These are phyloP conservation scores for Pseudogymnoascus sp. DNA, from an alignment of 2,329 filamentous ascomycete species.

Conservation along the genomic window DNA sequence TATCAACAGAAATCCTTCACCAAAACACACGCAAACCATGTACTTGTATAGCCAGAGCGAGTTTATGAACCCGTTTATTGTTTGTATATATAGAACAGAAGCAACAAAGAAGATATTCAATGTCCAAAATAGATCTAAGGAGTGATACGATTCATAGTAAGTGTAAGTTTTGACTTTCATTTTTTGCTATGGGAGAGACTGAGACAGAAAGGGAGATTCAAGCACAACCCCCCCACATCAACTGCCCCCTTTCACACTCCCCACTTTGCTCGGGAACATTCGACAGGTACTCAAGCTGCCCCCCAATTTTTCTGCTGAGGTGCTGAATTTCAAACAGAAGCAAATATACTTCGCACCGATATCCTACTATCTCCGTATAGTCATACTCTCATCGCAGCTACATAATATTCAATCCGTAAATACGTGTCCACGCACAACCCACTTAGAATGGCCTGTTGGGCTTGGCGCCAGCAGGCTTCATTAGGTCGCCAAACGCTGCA, in stretches of 20 bases:
- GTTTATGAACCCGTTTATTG: background rate
- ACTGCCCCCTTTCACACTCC: background rate
- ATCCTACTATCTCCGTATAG: background rate
- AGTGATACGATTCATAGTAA: background rate
- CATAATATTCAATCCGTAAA: slow-evolving; percentile 5
- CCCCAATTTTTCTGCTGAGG: background rate
- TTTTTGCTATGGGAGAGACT: slow-evolving; percentile 9
- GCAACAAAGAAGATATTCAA: background rate
- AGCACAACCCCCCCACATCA: background rate
- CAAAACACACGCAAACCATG: background rate
- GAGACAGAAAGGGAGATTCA: background rate
- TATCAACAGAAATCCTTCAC: background rate
- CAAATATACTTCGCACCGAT: background rate
- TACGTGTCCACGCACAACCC: background rate
- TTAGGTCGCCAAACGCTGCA: slow-evolving; percentile 49
- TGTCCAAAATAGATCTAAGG: background rate
- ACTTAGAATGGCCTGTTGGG: background rate
- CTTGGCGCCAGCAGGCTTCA: slow-evolving; percentile 15
- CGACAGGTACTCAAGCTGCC: background rate
- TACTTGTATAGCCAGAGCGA: background rate
- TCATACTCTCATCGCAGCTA: background rate
- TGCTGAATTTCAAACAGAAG: slow-evolving; percentile 2
- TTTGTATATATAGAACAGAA: background rate
- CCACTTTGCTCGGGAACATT: background rate
- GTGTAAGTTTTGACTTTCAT: slow-evolving; percentile 5